A percentile compares a stretch with the other conserved stretches of the same genome.
These are phyloP conservation scores for Hyphopichia wangnamkhiaoensis DNA, from an alignment of 1,139 yeast species.

Conservation along the genomic window DNA sequence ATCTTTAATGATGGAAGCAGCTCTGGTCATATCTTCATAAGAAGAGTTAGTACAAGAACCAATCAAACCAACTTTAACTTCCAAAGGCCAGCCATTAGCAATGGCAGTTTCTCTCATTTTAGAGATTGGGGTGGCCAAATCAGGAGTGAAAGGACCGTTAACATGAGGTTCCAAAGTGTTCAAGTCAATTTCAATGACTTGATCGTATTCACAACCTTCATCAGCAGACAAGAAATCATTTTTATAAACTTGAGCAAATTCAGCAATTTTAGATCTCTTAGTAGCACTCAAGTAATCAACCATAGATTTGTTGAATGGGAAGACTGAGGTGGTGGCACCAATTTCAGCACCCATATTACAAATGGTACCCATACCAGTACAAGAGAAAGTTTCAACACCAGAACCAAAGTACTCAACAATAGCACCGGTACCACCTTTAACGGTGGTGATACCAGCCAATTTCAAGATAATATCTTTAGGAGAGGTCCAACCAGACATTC, in stretches of 20 bases:
- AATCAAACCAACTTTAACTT: constrained; percentile 92
- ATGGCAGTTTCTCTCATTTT: constrained; percentile 87
- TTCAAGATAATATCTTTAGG: constrained; percentile 97
- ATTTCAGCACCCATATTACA: constrained; percentile 99
- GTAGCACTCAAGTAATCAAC: constrained; percentile 85
- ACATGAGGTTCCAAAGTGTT: constrained; percentile 95
- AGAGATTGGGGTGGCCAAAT: constrained; percentile 96
- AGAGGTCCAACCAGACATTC: constrained; percentile 96
- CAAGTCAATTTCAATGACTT: constrained; percentile 91
- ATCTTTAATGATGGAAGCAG: constrained; percentile 89
- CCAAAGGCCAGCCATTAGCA: constrained; percentile 91
- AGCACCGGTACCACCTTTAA: constrained; percentile 98
- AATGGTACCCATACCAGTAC: constrained; percentile 99
- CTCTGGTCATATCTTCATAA: constrained; percentile 98
- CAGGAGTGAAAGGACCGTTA: constrained; percentile 99
- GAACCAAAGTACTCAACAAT: constrained; percentile 97
- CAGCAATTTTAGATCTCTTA: constrained; percentile 78
- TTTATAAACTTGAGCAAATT: constrained; percentile 74
- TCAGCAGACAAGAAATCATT: constrained; percentile 85
- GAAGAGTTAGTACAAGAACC: constrained; percentile 99
- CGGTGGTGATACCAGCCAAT: constrained; percentile 96
- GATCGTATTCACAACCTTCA: constrained; percentile 94
- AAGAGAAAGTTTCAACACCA: constrained; percentile 93
- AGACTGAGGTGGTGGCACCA: constrained; percentile 98
- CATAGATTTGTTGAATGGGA: constrained; percentile 96